Evolutionary conservation across 352 stramenopile genomes (phyloP).

Genomic region (Globisporangium mamillatum): DNA sequence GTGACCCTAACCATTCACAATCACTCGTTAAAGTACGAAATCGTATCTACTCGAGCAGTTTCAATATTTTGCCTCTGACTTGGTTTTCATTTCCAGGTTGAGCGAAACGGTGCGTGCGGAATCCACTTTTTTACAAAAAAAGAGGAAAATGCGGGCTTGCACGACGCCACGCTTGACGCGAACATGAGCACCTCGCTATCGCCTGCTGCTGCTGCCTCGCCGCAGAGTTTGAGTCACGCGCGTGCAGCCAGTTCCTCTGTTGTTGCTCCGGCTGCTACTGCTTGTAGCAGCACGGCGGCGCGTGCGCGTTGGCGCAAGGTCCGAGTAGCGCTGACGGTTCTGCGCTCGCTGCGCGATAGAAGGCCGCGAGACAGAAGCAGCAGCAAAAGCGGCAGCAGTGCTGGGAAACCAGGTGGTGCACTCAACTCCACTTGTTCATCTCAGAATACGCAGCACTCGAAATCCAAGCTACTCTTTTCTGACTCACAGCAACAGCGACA

Average conservation of each 20-base stretch:
- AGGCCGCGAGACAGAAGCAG: background rate
- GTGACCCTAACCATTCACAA: background rate
- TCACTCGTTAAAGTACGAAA: background rate
- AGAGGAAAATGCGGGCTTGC: background rate
- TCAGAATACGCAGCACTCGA: background rate
- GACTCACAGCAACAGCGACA: slow-evolving; percentile 2
- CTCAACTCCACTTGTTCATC: background rate
- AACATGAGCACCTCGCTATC: background rate
- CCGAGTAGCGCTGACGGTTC: background rate
- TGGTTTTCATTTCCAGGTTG: background rate
- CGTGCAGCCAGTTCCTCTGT: background rate
- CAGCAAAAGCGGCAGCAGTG: background rate
- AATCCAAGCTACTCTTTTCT: background rate
- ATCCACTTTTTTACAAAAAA: background rate
- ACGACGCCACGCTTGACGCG: background rate
- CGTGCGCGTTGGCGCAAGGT: slow-evolving; percentile 10
- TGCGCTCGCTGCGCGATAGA: slow-evolving; percentile 8
- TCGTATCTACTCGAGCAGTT: background rate
- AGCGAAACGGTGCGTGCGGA: background rate
- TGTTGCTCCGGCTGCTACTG: background rate
- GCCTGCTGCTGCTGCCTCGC: background rate
- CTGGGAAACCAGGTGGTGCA: background rate
- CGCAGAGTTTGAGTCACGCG: background rate
- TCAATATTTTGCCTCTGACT: background rate
- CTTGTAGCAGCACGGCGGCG: background rate